phyloP scores from a whole-genome alignment of 139 green algal species.

The Chlamydomonas schloesseri region DNA sequence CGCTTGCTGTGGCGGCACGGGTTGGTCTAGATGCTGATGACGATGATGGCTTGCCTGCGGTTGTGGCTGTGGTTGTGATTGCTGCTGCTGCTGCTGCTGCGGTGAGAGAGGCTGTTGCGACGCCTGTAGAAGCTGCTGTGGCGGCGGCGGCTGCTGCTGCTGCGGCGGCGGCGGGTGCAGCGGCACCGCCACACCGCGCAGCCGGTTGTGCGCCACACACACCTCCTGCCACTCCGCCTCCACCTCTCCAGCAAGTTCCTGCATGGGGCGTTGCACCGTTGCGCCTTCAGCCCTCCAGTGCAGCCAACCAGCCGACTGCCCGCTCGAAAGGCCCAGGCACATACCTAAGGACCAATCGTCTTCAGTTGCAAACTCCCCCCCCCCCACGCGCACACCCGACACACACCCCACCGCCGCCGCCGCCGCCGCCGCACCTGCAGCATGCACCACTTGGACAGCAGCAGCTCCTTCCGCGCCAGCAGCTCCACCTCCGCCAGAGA shows the following conservation, averaged over 20 bases:
- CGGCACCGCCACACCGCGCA: background rate
- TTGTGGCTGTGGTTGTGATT: background rate
- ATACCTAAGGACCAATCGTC: too few species aligned
- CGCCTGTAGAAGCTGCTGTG: background rate
- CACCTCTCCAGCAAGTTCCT: conserved; percentile 32
- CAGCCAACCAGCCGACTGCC: too few species aligned
- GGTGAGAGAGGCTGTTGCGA: background rate
- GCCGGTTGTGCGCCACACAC: conserved; percentile 14
- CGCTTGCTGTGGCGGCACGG: too few species aligned
- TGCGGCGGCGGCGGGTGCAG: background rate
- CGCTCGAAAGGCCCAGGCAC: too few species aligned
- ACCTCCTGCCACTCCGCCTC: conserved; percentile 19
- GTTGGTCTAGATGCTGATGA: too few species aligned
- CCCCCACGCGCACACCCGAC: background rate
- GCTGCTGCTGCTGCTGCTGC: too few species aligned
- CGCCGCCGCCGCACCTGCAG: background rate
- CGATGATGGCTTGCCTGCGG: too few species aligned
- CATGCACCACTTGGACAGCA: conserved; percentile 34
- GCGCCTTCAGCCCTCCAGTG: too few species aligned
- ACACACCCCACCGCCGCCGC: background rate
- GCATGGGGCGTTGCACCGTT: too few species aligned
- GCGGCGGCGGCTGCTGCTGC: background rate
- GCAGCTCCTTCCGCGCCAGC: conserved; percentile 33
- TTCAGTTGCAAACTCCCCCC: too few species aligned
- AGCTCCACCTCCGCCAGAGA: conserved; percentile 10